Base-by-base conservation (phyloP, 768 basidiomycete species). In the Exidia glandulosa region DNA sequence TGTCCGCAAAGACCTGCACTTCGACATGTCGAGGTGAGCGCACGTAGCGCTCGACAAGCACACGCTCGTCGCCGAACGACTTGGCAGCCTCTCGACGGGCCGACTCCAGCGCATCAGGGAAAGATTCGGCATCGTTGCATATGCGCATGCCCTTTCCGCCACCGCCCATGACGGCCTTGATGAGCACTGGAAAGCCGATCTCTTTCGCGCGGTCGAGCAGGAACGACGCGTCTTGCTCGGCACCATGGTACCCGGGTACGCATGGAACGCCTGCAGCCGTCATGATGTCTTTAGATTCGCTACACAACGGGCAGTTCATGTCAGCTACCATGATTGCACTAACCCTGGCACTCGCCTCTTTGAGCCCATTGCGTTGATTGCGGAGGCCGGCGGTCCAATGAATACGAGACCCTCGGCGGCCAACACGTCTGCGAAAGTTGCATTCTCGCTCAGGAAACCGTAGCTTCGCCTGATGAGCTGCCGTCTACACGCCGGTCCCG, bases 201-300 rank as follows among this genome's bases (percentile, higher is more conserved):
- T 81, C 74, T 66, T 82, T 74, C 0, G 93, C 86, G 67, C 88
- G 79, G n/a, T 73, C 64, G 55, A 80, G 82, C 27, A 96, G 80
- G 62, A 83, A 79, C n/a, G 78, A 69, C 1, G 84, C 82, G 62
- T 88, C 82, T 74, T 96, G 94, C 47, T 90, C 82, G 3, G 79
- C 71, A 29, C 90, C 91, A 63, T 97, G 94, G 74, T 95, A 97
- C 1, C 94, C 94, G 48, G 94, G 94, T 4, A 97, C 88, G 68
- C 92, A 94, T 1, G 93, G 92, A 1, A 97, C 94, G 1, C 86
- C 85, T 60, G 94, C 94, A 64, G 81, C 90, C 89, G 81, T 79
- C 93, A 95, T 94, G 67, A 95, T 95, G 61, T 90, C 93, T 76
- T 97, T 97, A 37, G 91, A 94, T 77, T 94, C 92, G 60, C 91